A percentile compares a stretch with the other conserved stretches of the same genome.
phyloP scores from a whole-genome alignment of 2,329 filamentous ascomycete species.

The Lecanicillium sp. region DNA sequence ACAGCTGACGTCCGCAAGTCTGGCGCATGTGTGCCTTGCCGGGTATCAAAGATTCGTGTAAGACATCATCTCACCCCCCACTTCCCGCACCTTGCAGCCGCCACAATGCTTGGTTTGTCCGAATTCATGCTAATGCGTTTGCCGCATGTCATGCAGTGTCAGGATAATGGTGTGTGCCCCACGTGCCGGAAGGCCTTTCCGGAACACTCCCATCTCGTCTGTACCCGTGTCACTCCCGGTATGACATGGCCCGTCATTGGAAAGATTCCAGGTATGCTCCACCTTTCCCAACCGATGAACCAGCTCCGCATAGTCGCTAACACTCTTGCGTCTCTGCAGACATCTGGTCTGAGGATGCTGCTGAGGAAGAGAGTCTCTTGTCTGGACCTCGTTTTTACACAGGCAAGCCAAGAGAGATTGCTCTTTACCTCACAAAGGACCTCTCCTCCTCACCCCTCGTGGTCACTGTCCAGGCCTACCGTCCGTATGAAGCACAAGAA shows the following conservation, averaged over 20 bases:
- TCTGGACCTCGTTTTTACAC: slow-evolving; percentile 26
- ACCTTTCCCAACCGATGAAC: slow-evolving; percentile 4
- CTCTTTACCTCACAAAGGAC: slow-evolving; percentile 26
- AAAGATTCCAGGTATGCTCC: slow-evolving; percentile 27
- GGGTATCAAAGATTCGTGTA: slow-evolving; percentile 38
- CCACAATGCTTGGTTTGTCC: slow-evolving; percentile 9
- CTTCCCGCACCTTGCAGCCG: slow-evolving; percentile 3
- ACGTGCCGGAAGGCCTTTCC: slow-evolving; percentile 32
- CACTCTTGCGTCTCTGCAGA: slow-evolving; percentile 16
- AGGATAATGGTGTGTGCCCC: slow-evolving; percentile 32
- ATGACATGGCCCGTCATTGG: slow-evolving; percentile 29
- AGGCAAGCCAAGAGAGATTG: slow-evolving; percentile 26
- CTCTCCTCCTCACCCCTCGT: slow-evolving; percentile 28
- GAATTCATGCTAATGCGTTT: slow-evolving; percentile 9
- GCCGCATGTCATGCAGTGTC: slow-evolving; percentile 22
- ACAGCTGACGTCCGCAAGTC: slow-evolving; percentile 40
- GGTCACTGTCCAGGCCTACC: slow-evolving; percentile 30
- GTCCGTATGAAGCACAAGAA: slow-evolving; percentile 20
- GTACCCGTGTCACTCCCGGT: slow-evolving; percentile 28
- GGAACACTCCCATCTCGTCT: slow-evolving; percentile 30
- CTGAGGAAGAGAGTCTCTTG: slow-evolving; percentile 24
- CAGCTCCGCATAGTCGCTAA: slow-evolving; percentile 5
- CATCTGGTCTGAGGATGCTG: slow-evolving; percentile 27
- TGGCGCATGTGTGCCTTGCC: slow-evolving; percentile 40
- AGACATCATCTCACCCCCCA: slow-evolving; percentile 17